Evolutionary conservation across 305 asterid species (phyloP).

Genomic region (Fraxinus velutina): DNA sequence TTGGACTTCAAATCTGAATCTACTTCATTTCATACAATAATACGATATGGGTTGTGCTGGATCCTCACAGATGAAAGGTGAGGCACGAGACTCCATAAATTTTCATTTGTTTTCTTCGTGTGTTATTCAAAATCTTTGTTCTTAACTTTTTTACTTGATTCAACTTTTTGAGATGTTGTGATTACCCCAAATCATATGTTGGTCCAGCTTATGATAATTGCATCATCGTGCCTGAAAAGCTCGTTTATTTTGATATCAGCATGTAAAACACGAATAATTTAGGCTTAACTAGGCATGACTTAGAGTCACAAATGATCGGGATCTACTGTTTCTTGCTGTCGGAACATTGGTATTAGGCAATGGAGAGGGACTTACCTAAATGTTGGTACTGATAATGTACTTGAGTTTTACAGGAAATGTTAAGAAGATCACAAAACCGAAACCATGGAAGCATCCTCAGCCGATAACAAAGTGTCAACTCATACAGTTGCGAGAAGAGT

Average conservation of each 20-base stretch:
- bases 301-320: background rate
- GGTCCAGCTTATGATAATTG: background rate
- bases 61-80: conserved; percentile 60
- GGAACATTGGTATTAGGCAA: background rate
- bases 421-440: conserved; percentile 62
- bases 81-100: conserved; percentile 33
- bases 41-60: conserved; percentile 71
- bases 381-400: background rate
- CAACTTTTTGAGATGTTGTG: background rate
- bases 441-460: conserved; percentile 91
- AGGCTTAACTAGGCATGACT: background rate
- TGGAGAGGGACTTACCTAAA: background rate
- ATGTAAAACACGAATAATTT: background rate
- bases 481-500: conserved; percentile 74
- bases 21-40: conserved; percentile 11
- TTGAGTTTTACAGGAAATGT: conserved; percentile 37
- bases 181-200: background rate
- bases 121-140: background rate
- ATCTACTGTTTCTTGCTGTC: background rate
- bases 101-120: background rate
- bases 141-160: background rate
- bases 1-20: background rate
- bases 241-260: background rate
- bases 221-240: background rate
- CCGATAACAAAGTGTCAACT: conserved; percentile 77